phyloP scores from a whole-genome alignment of 176 grass and related monocot genomes.

The Areca catechu region DNA sequence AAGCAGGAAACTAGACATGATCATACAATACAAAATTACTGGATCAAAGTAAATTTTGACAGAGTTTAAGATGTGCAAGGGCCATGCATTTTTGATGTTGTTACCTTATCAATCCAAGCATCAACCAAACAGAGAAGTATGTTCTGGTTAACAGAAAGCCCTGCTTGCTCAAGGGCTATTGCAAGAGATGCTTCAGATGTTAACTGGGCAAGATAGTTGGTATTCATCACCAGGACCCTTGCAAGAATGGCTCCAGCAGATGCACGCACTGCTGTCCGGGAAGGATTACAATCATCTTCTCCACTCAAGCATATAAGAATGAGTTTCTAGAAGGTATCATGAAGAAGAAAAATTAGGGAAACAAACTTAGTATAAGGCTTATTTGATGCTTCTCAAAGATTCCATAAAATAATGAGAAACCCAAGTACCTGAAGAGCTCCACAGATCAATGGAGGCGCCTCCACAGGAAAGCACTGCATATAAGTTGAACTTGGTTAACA shows the following conservation, averaged over 20 bases:
- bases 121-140: slow-evolving; percentile 83
- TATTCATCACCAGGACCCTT: slow-evolving; percentile 91
- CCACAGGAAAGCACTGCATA: slow-evolving; percentile 78
- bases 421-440: slow-evolving; percentile 75
- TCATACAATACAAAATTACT: too few species aligned
- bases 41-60: too few species aligned
- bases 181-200: slow-evolving; percentile 68
- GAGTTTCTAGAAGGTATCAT: slow-evolving; percentile 44
- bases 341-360: too few species aligned
- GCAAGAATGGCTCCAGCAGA: slow-evolving; percentile 80
- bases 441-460: slow-evolving; percentile 67
- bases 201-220: slow-evolving; percentile 78
- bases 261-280: slow-evolving; percentile 68
- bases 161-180: slow-evolving; percentile 59
- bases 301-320: slow-evolving; percentile 72
- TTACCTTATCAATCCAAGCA: slow-evolving; percentile 90
- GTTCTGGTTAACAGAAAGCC: slow-evolving; percentile 69
- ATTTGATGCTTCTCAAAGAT: slow-evolving; percentile 13
- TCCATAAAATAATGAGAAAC: neutral
- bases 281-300: slow-evolving; percentile 82
- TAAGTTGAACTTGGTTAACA: slow-evolving; percentile 33
- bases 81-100: too few species aligned
- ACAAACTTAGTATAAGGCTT: neutral
- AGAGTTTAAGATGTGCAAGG: too few species aligned
- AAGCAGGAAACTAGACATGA: too few species aligned